Evolutionary conservation across 2,329 filamentous ascomycete genomes (phyloP), one percentile per base, ranked within the genome.

Genomic region (Myrmaecium sp.): DNA sequence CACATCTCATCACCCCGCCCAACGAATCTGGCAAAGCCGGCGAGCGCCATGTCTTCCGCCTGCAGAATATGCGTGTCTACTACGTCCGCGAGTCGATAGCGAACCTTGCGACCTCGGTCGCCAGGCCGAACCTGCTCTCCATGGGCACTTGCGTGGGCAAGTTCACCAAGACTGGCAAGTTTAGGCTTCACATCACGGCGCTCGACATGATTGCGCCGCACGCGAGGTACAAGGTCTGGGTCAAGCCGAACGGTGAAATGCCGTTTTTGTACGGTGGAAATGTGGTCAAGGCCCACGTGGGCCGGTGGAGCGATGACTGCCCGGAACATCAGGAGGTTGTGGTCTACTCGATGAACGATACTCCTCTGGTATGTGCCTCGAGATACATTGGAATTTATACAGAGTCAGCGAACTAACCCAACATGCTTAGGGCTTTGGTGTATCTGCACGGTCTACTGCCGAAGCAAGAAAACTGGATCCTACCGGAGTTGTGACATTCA

Each of bases 241-340:
- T 98, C 39, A 91, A 91, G 57, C 69, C 74, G 32, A 95, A 95
- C 55, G 89, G 89, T 39, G 84, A 91, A 46, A 93, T 94, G 83
- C 86, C 89, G 1, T 95, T 92, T 52, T 58, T 98, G 24, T 98
- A 95, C 55, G 89, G 89, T 28, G 80, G 81, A 30, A 84, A 95
- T 52, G 65, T 92, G 27, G 70, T 91, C 39, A 81, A 81, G 52
- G 77, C 75, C 17, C 77, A 83, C 49, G 69, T 89, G 11, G 81
- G 81, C 12, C 60, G 83, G 34, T 86, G 79, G 74, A 79, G 73
- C 21, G 83, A 93, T 44, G 86, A 95, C 58, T 84, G 78, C 42
- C 84, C 86, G 0, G 83, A 92, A 55, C 84, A 95, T 54, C 75
- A 83, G 42, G 89, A 89, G 21, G 75, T 93, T 8, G 71, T 98